phyloP scores from a whole-genome alignment of 768 basidiomycete species.

The Agaricus sinodeliciosus region DNA sequence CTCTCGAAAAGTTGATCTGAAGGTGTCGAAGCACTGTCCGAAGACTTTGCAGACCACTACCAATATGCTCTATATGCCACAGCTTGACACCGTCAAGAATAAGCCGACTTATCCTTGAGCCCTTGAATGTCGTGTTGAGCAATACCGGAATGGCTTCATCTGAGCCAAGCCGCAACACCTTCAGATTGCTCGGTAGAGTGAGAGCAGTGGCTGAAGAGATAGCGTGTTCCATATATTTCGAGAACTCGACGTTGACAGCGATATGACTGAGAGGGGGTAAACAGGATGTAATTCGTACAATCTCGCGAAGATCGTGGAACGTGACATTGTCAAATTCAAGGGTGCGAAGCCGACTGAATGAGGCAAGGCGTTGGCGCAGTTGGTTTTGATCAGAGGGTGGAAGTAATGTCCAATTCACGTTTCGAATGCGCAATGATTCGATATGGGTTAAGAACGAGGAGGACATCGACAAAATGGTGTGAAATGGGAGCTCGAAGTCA shows the following conservation, averaged over 20 bases:
- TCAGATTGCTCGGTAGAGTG: constrained; percentile 14
- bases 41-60: background rate
- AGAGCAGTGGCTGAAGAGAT: constrained; percentile 13
- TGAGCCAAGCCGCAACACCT: constrained; percentile 14
- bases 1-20: background rate
- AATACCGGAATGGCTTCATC: constrained; percentile 22
- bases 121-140: constrained; percentile 12
- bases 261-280: constrained; percentile 19
- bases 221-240: constrained; percentile 21
- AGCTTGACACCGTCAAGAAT: constrained; percentile 6
- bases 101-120: constrained; percentile 1
- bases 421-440: constrained; percentile 17
- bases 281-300: constrained; percentile 17
- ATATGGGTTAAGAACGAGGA: constrained; percentile 16
- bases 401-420: constrained; percentile 24
- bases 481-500: constrained; percentile 9
- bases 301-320: constrained; percentile 26
- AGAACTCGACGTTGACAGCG: constrained; percentile 20
- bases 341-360: constrained; percentile 15
- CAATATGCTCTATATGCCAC: constrained; percentile 3
- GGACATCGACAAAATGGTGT: constrained; percentile 15
- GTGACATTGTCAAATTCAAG: constrained; percentile 21
- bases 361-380: constrained; percentile 16
- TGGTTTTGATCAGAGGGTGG: constrained; percentile 13
- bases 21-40: background rate